Conservation (phyloP, 1,139 yeast species). For the Chernovozyma aurita region DNA sequence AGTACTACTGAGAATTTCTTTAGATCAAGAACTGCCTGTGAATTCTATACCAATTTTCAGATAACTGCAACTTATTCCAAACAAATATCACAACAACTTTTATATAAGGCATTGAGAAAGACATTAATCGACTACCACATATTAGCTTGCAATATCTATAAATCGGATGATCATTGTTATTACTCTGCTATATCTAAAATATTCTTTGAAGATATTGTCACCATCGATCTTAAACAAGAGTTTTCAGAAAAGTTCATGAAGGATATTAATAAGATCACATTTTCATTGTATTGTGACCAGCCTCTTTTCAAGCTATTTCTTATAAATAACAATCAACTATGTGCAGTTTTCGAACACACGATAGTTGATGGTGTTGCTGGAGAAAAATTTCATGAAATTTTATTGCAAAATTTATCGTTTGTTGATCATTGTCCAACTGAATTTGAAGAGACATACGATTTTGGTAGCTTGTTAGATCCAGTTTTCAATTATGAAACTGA, state of each 20-base stretch:
- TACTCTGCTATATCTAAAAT: conserved; percentile 23
- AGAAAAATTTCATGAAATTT: conserved; percentile 32
- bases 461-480: conserved; percentile 9
- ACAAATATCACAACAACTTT: conserved; percentile 14
- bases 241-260: conserved; percentile 28
- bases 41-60: conserved; percentile 30
- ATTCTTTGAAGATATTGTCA: conserved; percentile 23
- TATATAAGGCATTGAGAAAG: conserved; percentile 28
- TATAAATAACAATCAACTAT: conserved; percentile 20
- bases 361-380: conserved; percentile 43
- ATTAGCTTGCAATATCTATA: conserved; percentile 28
- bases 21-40: conserved; percentile 28
- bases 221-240: conserved; percentile 8
- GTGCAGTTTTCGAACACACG: conserved; percentile 36
- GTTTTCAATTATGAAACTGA: conserved; percentile 21
- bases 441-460: conserved; percentile 13
- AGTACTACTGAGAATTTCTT: conserved; percentile 34
- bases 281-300: conserved; percentile 20
- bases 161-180: conserved; percentile 10
- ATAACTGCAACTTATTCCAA: conserved; percentile 31
- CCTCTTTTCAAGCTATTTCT: conserved; percentile 30
- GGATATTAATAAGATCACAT: conserved; percentile 17
- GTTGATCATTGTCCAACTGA: conserved; percentile 12
- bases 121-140: conserved; percentile 32
- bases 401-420: conserved; percentile 25